Evolutionary conservation across 2,329 filamentous ascomycete species (phyloP).

Genomic region (Ophiostoma perfectum): DNA sequence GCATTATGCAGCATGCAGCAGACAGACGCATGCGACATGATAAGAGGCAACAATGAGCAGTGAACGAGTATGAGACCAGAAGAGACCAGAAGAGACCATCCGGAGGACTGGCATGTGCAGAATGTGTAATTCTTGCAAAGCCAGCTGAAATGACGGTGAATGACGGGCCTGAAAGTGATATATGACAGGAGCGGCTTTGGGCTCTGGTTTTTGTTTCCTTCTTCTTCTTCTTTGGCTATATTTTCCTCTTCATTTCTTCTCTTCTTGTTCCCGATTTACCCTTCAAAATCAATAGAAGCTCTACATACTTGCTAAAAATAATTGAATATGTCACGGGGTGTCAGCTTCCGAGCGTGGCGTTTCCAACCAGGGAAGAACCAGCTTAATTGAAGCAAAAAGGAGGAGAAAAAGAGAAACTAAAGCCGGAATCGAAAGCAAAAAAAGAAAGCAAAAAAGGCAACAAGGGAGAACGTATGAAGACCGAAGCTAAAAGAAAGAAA

Average conservation of each 20-base stretch:
- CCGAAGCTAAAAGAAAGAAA: too few relatives aligned
- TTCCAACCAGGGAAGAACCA: neutral
- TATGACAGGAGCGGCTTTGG: neutral
- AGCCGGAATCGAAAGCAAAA: too few relatives aligned
- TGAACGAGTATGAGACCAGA: neutral
- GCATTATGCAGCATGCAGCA: neutral
- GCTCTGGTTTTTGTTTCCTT: neutral
- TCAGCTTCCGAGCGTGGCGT: neutral
- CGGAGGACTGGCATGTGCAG: neutral
- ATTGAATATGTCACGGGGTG: neutral
- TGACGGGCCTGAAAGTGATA: neutral
- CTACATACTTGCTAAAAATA: neutral
- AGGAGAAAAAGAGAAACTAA: too few relatives aligned
- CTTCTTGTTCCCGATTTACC: too few relatives aligned
- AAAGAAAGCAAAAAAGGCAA: too few relatives aligned
- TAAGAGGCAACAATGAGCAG: neutral
- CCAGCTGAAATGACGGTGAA: slow-evolving; percentile 11
- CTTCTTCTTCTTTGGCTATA: neutral
- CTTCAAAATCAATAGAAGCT: neutral
- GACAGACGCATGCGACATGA: neutral
- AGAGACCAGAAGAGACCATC: neutral
- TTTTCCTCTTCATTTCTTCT: too few relatives aligned
- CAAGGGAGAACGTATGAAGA: too few relatives aligned
- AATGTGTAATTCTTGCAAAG: neutral
- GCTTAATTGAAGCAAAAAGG: too few relatives aligned